Evolutionary conservation across 768 basidiomycete species (phyloP), one percentile per base, ranked within the genome.

Genomic region (Amanita exitialis): DNA sequence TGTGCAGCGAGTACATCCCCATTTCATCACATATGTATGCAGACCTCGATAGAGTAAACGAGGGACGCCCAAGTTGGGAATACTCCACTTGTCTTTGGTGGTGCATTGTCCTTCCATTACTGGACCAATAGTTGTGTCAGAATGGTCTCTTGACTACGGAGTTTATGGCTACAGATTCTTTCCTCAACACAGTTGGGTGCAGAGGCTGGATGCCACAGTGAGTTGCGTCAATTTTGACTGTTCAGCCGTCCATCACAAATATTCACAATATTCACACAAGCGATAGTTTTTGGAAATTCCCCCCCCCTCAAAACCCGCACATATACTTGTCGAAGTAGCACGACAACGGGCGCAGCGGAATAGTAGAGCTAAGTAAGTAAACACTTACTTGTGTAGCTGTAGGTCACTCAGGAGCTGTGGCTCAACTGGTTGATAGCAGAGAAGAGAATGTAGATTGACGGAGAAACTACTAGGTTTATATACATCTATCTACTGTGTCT

Each of bases 131-230:
- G n/a, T 6, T 6, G 3, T 25, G 25, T 30, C 30, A 72, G 71
- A 73, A 67, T 73, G 72, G 70, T 63, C 75, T 15, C 70, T n/a
- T 87, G 18, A 61, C 82, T 9, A 86, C 84, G 1, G 71, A 83
- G 53, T 86, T 86, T 62, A 44, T 62, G 27, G 80, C 84, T 4
- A 76, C 79, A 2, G 74, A 85, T 47, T 73, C 60, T 0, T 86
- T 87, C 68, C 62, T 86, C 38, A n/a, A n/a, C n/a, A n/a, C n/a
- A n/a, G n/a, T n/a, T n/a, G n/a, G n/a, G n/a, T n/a, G n/a, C 30
- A 72, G 74, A 2, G 84, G 84, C 23, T 86, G 83, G 83, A 71
- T 86, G 37, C n/a, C n/a, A n/a, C n/a, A n/a, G 82, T 83, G 55
- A 65, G 80, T 70, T 3, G 42, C 9, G 25, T 27, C 3, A 25